Evolutionary conservation across 768 basidiomycete species (phyloP), one percentile per base, ranked within the genome.

Genomic region (button mushroom (Agaricus bisporus)): DNA sequence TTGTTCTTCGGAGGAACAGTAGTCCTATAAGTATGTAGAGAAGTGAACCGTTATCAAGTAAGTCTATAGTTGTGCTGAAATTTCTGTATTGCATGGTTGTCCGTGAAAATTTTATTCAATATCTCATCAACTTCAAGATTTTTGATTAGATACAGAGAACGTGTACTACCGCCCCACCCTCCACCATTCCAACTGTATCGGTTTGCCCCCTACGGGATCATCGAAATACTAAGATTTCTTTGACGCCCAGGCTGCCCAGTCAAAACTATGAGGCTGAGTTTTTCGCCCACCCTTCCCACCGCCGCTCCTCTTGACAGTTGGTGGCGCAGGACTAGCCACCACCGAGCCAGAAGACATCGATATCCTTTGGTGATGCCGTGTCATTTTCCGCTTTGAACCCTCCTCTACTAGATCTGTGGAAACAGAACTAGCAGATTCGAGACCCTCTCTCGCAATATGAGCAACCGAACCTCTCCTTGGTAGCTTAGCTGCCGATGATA

Each of bases 181-280:
- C n/a, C n/a, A n/a, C n/a, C n/a, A n/a, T n/a, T n/a, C n/a, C n/a
- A n/a, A n/a, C n/a, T n/a, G n/a, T n/a, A n/a, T n/a, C n/a, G n/a
- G n/a, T n/a, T n/a, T n/a, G n/a, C n/a, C n/a, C n/a, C n/a, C n/a
- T n/a, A n/a, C n/a, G n/a, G n/a, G n/a, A n/a, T 9, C 14, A 36
- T 36, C 22, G 22, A 22, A 22, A 36, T 36, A 36, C 35, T 15
- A 39, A 39, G 17, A 39, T 15, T 39, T 39, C 38, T 41, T 47
- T 22, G 50, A 41, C n/a, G 50, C 44, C 54, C 49, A 54, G 11
- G 35, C 45, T 42, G 39, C 47, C 57, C 57, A 58, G 29, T 58
- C 48, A 32, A 58, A 54, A 5, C 37, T 28, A 9, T 26, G 2
- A 10, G 38, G 45, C 43, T 53, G 20, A 17, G 53, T 14, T 29